Evolutionary conservation across 805 yeast species (phyloP), one percentile per base, ranked within the genome.

Genomic region (Blastobotrys attinorum): DNA sequence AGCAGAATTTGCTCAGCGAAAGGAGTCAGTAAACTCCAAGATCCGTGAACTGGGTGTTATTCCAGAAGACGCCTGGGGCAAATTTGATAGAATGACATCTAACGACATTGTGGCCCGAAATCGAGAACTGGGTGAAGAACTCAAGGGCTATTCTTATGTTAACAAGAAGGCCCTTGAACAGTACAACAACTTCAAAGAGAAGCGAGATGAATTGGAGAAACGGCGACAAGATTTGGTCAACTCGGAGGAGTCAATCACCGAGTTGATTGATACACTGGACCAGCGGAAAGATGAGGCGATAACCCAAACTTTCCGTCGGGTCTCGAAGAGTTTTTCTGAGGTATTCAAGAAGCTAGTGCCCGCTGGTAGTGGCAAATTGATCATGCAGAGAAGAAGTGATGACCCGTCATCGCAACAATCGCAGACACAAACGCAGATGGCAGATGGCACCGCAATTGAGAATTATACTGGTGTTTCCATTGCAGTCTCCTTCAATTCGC

Each of bases 121-220:
- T 47, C 78, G 75, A 41, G 62, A 62, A 22, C 73, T 77, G 4
- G 76, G 79, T 34, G 75, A 73, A 29, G 75, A 73, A 22, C 65
- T 90, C 32, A 73, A 76, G 36, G 71, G 75, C 52, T 81, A 76
- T 59, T 74, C 76, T 20, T 94, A 87, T 60, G 83, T 92, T 40
- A 90, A 90, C 64, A 83, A 83, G 59, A 85, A 87, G 56, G 96
- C 97, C 0, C 67, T 83, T 51, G 97, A 89, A 54, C 96, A 89
- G 57, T 85, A 73, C 57, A 65, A 71, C 40, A 78, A 76, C 33
- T 88, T 87, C 58, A 75, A 83, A 16, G 77, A 73, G 46, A 92
- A 89, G 60, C 71, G 83, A 43, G 81, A 76, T 39, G 82, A 79
- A 3, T 66, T 90, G 46, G 71, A 72, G 0, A 67, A 64, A 20